These are phyloP conservation scores for Beta lomatogona DNA, from an alignment of 179 eudicot species.

Conservation along the genomic window DNA sequence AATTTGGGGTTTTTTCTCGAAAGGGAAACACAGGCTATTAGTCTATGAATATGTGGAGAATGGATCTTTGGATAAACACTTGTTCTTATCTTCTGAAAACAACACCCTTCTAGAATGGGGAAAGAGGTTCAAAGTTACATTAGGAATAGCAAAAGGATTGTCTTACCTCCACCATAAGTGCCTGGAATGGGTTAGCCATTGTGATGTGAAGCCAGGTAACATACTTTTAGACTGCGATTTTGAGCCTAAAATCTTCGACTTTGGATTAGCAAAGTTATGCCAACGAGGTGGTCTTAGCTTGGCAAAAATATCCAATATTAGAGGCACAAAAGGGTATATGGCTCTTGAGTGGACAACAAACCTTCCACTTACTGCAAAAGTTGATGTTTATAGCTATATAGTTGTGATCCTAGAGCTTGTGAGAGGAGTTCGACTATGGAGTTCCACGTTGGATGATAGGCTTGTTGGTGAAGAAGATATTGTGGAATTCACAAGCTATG, in stretches of 20 bases:
- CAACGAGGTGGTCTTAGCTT: conserved; percentile 38
- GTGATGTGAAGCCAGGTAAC: conserved; percentile 55
- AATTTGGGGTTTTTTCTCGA: conserved; percentile 55
- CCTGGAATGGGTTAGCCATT: conserved; percentile 54
- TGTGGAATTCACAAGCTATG: neutral
- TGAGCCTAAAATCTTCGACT: conserved; percentile 51
- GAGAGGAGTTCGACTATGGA: conserved; percentile 31
- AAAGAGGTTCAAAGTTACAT: conserved; percentile 42
- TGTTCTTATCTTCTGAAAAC: conserved; percentile 21
- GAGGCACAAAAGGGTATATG: conserved; percentile 60
- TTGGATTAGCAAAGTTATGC: conserved; percentile 44
- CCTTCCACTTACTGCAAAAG: conserved; percentile 52
- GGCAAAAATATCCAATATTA: conserved; percentile 36
- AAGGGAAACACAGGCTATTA: conserved; percentile 34
- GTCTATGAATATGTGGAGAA: conserved; percentile 48
- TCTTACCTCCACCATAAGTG: conserved; percentile 58
- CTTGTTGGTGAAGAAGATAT: neutral
- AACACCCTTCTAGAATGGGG: conserved; percentile 35
- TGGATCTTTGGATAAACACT: conserved; percentile 42
- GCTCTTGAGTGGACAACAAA: conserved; percentile 51
- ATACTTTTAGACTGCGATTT: conserved; percentile 40
- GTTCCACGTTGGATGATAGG: neutral
- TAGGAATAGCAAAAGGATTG: conserved; percentile 50
- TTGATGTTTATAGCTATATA: conserved; percentile 51
- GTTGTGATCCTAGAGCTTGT: conserved; percentile 20